phyloP scores from a whole-genome alignment of 208 protist genomes.

The Crithidia mellificae region DNA sequence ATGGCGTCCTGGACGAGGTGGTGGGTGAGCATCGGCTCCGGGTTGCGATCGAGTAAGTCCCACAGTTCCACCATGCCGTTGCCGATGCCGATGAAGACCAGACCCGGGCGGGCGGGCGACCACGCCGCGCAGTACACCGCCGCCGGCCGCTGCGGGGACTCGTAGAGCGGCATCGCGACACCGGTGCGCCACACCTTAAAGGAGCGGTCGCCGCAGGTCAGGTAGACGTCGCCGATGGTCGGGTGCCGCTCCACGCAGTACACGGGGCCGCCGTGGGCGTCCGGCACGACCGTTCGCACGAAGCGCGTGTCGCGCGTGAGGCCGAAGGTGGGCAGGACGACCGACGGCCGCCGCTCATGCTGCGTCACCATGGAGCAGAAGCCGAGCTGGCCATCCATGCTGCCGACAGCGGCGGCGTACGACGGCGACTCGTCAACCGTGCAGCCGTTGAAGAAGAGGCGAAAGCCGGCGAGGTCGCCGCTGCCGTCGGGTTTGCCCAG shows the following conservation, averaged over 20 bases:
- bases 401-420: slow-evolving; percentile 67
- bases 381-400: slow-evolving; percentile 73
- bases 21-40: slow-evolving; percentile 82
- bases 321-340: slow-evolving; percentile 48
- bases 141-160: slow-evolving; percentile 48
- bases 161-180: slow-evolving; percentile 71
- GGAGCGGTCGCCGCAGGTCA: slow-evolving; percentile 84
- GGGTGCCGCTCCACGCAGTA: slow-evolving; percentile 85
- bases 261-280: slow-evolving; percentile 77
- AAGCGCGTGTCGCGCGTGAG: slow-evolving; percentile 69
- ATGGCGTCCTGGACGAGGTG: slow-evolving; percentile 91
- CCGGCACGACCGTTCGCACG: slow-evolving; percentile 45
- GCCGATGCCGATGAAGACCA: slow-evolving; percentile 78
- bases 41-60: slow-evolving; percentile 91
- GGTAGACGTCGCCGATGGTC: slow-evolving; percentile 81
- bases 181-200: slow-evolving; percentile 92
- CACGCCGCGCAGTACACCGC: slow-evolving; percentile 81
- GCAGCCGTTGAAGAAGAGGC: slow-evolving; percentile 78
- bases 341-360: slow-evolving; percentile 50
- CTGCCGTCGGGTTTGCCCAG: slow-evolving; percentile 67
- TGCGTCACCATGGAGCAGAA: slow-evolving; percentile 64
- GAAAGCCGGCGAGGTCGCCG: slow-evolving; percentile 76
- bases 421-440: slow-evolving; percentile 50
- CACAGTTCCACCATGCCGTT: slow-evolving; percentile 89
- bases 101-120: slow-evolving; percentile 76